Evolutionary conservation across 73 alveolate species (phyloP), one percentile per base, ranked within the genome.

Genomic region (Diophrys appendiculata): DNA sequence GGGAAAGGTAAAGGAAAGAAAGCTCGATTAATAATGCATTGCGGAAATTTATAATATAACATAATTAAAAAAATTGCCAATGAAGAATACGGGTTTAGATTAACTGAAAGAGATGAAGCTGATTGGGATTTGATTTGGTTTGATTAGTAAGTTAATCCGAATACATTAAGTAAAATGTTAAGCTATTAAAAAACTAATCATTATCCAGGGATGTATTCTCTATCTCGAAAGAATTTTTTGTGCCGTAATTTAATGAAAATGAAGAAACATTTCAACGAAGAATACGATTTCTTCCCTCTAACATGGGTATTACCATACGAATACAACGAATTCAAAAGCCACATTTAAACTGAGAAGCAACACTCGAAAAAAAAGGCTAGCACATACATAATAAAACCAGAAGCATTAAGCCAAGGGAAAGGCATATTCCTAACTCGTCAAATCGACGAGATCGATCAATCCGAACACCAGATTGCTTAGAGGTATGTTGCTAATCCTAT

Each of bases 231-330:
- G 72, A 90, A 90, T 55, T 78, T 85, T 76, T 77, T 90, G 54
- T 94, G 92, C 2, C 74, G 92, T 73, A 93, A 90, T 73, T 72
- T 88, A 29, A 90, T 81, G 88, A 90, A 87, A 64, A 73, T 93
- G 88, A 80, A 81, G 69, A 93, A 84, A 85, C 25, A 60, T 55
- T 80, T 87, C 75, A 96, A 96, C 23, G 81, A 87, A 31, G 93
- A 84, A 31, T 93, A 80, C 72, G 72, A 84, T 69, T 93, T 90
- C 79, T 93, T 93, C 72, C 98, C 98, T 28, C 65, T 83, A 29
- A 90, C 98, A 0, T 92, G 98, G 98, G 83, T 90, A 8, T 69
- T 92, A 52, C 98, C 98, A 25, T 76, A 88, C 13, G 98, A 92
- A 52, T 60, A 64, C 56, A 74, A 84, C 23, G 96, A 92, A 54